Evolutionary conservation across 2,329 filamentous ascomycete species (phyloP).

Genomic region (Scortechinia acanthostroma): DNA sequence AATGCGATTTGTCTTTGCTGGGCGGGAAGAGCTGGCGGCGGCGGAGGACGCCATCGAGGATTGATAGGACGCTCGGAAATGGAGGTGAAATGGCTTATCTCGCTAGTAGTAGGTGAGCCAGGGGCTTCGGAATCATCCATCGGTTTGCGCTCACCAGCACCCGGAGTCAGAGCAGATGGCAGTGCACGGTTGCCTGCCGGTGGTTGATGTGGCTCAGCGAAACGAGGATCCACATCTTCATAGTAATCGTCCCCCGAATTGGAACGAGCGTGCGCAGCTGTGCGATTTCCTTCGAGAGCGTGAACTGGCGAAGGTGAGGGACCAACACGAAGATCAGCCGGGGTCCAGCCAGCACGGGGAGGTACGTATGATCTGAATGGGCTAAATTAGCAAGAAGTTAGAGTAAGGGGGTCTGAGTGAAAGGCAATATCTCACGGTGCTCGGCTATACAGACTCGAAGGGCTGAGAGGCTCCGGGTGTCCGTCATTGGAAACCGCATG

Average conservation of each 20-base stretch:
- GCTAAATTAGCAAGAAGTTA: neutral
- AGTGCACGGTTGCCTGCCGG: neutral
- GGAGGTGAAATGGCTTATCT: constrained; percentile 68
- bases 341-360: neutral
- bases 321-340: neutral
- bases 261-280: constrained; percentile 20
- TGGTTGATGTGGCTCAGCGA: constrained; percentile 44
- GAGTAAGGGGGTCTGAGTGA: neutral
- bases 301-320: constrained; percentile 1
- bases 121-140: neutral
- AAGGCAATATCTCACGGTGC: neutral
- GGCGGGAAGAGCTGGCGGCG: constrained; percentile 31
- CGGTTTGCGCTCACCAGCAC: neutral
- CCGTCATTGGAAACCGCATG: constrained; percentile 7
- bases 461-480: constrained; percentile 3
- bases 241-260: constrained; percentile 59
- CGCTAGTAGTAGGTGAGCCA: neutral
- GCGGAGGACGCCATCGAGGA: constrained; percentile 70
- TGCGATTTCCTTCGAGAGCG: too few species aligned
- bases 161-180: neutral
- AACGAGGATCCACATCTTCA: constrained; percentile 87
- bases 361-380: neutral
- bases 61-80: constrained; percentile 84
- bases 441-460: constrained; percentile 5
- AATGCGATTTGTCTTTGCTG: constrained; percentile 58